Evolutionary conservation across 1,139 yeast genomes (phyloP).

Genomic region (Magnusiomyces fungicola): DNA sequence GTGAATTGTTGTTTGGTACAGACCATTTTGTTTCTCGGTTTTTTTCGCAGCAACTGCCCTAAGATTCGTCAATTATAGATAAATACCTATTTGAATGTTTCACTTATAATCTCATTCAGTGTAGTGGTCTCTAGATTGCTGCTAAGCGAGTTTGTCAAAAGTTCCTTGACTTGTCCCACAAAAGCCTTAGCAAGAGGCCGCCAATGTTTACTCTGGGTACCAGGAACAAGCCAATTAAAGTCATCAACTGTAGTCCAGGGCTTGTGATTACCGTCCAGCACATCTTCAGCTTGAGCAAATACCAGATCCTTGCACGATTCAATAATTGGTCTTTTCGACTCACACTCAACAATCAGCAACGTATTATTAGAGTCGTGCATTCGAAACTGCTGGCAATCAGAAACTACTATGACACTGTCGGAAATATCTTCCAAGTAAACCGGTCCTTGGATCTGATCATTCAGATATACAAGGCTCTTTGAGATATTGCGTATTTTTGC

Average conservation of each 20-base stretch:
- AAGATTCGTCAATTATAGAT: too few species aligned
- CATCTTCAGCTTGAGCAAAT: constrained; percentile 8
- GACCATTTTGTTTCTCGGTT: too few species aligned
- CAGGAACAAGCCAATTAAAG: constrained; percentile 14
- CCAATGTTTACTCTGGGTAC: constrained; percentile 11
- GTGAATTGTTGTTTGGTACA: too few species aligned
- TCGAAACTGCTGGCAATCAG: constrained; percentile 14
- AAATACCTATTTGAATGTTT: too few species aligned
- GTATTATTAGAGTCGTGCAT: constrained; percentile 11
- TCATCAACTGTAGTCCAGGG: constrained; percentile 13
- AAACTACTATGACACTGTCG: constrained; percentile 3
- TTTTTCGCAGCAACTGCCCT: too few species aligned
- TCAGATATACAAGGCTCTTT: constrained; percentile 3
- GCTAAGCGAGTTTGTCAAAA: too few species aligned
- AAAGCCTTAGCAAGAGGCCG: too few species aligned
- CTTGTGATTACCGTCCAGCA: not conserved
- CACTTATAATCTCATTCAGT: too few species aligned
- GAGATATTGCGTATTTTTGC: constrained; percentile 7
- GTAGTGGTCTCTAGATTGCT: too few species aligned
- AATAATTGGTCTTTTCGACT: constrained; percentile 13
- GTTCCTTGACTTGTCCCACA: too few species aligned
- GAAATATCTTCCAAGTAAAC: constrained; percentile 7
- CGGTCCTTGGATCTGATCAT: constrained; percentile 12
- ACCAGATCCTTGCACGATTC: constrained; percentile 11
- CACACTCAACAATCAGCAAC: constrained; percentile 7